These are phyloP conservation scores for Zygosaccharomyces bisporus DNA, from an alignment of 805 yeast species.

Conservation along the genomic window DNA sequence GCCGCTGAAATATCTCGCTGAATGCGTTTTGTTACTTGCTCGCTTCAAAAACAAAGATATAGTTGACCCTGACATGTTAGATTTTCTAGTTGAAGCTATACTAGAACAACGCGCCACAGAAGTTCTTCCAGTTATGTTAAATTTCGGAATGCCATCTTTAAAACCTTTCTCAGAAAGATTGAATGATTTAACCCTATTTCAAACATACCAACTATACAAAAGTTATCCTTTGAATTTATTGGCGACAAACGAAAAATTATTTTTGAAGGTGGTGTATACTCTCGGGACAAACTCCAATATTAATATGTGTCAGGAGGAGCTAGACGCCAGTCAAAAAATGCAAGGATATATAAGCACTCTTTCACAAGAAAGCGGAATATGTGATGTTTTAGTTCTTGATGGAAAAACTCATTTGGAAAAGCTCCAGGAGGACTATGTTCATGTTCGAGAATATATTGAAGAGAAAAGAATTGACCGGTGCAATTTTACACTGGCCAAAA, in stretches of 20 bases:
- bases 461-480: conserved; percentile 34
- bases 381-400: conserved; percentile 1
- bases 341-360: conserved; percentile 1
- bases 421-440: conserved; percentile 10
- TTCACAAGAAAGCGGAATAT: conserved; percentile 2
- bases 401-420: conserved; percentile 2
- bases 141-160: conserved; percentile 10
- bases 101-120: conserved; percentile 17
- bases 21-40: conserved; percentile 25
- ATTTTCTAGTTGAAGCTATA: conserved; percentile 15
- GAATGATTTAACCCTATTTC: conserved; percentile 20
- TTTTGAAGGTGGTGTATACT: conserved; percentile 15
- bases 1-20: conserved; percentile 21
- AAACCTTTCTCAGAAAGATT: conserved; percentile 12
- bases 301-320: conserved; percentile 20
- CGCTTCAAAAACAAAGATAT: conserved; percentile 15
- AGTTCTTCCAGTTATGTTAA: conserved; percentile 15
- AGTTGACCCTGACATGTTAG: conserved; percentile 11
- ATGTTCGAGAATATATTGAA: conserved; percentile 30
- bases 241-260: conserved; percentile 9
- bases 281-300: conserved; percentile 18
- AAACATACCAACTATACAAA: conserved; percentile 17
- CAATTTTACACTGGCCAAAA: conserved; percentile 25
- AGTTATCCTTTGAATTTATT: conserved; percentile 13
- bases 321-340: conserved; percentile 7